A percentile compares a stretch with the other conserved stretches of the same genome.
phyloP scores from a whole-genome alignment of 192 early-diverging fungal genomes.

The Backusella macrospora region DNA sequence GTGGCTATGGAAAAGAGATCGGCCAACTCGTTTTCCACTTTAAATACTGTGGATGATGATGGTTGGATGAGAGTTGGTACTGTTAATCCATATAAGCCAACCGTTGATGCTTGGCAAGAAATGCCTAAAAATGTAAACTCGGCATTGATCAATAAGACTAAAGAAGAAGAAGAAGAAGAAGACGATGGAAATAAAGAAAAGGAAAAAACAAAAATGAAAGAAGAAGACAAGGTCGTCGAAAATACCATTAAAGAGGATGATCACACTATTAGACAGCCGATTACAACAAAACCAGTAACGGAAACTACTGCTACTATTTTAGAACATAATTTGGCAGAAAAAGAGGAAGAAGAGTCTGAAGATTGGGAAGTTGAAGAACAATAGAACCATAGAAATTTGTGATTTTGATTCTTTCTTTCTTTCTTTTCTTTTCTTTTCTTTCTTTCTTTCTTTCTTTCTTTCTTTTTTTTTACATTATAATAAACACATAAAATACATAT shows the following conservation, averaged over 20 bases:
- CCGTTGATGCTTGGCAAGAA: conserved; percentile 14
- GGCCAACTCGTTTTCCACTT: conserved; percentile 8
- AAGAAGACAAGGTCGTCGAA: no score
- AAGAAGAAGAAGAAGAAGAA: conserved; percentile 5
- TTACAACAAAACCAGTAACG: not conserved
- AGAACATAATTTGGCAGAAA: not conserved
- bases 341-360: not conserved
- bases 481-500: no score
- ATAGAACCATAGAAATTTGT: not conserved
- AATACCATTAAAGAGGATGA: not conserved
- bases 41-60: conserved; percentile 16
- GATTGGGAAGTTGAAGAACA: conserved; percentile 12
- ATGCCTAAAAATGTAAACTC: not conserved
- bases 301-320: not conserved
- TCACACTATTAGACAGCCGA: not conserved
- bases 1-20: not conserved
- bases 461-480: no score
- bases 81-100: not conserved
- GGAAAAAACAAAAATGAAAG: not conserved
- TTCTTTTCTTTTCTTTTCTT: not conserved
- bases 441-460: not conserved
- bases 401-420: no score
- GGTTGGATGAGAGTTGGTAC: conserved; percentile 14
- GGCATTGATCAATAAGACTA: not conserved
- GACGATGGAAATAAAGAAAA: not conserved